These are phyloP conservation scores for Candida ascalaphidarum DNA, from an alignment of 805 yeast species.

Conservation along the genomic window DNA sequence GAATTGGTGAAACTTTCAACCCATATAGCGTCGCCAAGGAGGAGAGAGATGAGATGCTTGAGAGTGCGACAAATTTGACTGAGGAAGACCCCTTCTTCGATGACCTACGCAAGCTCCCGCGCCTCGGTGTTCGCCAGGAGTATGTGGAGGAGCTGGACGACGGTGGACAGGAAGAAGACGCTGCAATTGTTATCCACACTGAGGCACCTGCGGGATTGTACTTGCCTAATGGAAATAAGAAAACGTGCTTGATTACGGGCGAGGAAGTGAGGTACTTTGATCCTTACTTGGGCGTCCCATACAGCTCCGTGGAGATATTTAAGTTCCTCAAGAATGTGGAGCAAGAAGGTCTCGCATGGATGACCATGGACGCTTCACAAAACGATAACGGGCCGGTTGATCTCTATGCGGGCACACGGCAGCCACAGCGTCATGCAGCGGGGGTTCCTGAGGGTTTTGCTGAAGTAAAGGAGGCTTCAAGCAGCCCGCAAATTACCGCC, in stretches of 20 bases:
- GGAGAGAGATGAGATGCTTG: conserved; percentile 25
- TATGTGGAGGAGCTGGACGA: conserved; percentile 35
- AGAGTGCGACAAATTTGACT: conserved; percentile 22
- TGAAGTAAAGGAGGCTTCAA: conserved; percentile 3
- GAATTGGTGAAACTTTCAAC: conserved; percentile 30
- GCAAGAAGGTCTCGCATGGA: conserved; percentile 46
- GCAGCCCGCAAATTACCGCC: no score
- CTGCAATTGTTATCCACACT: conserved; percentile 43
- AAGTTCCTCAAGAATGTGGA: conserved; percentile 46
- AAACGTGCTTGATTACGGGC: conserved; percentile 70
- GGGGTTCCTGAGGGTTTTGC: conserved; percentile 87
- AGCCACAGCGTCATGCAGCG: conserved; percentile 56
- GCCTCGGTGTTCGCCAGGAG: conserved; percentile 48
- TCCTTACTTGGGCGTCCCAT: conserved; percentile 83
- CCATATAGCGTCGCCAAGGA: conserved; percentile 26
- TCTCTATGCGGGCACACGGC: conserved; percentile 32
- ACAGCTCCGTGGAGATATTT: conserved; percentile 75
- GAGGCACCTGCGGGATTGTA: conserved; percentile 71
- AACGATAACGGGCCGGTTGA: conserved; percentile 46
- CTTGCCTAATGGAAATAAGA: conserved; percentile 59
- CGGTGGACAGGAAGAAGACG: conserved; percentile 27
- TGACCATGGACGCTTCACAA: conserved; percentile 36
- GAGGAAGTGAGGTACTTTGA: conserved; percentile 76
- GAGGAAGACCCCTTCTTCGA: conserved; percentile 33
- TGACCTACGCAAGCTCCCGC: conserved; percentile 41